A percentile compares a stretch with the other conserved stretches of the same genome.
These are phyloP conservation scores for Argentina anserina DNA, from an alignment of 306 rosid species.

Conservation along the genomic window DNA sequence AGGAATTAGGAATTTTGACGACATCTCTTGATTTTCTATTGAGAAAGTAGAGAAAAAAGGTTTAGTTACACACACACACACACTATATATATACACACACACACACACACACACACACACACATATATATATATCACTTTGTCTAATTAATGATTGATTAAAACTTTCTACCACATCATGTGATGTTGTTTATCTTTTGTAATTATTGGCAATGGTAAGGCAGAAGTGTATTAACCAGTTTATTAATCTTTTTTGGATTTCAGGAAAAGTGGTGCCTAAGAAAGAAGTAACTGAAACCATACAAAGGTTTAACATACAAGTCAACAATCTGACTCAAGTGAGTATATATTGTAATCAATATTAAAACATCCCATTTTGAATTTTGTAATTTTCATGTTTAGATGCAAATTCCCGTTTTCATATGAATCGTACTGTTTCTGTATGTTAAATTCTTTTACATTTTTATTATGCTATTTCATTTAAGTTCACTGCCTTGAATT, in stretches of 20 bases:
- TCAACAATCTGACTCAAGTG: slow-evolving; percentile 91
- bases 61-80: neutral
- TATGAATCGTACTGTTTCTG: neutral
- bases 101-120: too few relatives aligned
- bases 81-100: too few relatives aligned
- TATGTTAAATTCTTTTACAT: neutral
- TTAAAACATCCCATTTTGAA: slow-evolving; percentile 8
- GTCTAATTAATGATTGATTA: neutral
- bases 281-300: slow-evolving; percentile 65
- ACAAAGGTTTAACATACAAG: slow-evolving; percentile 89
- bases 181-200: neutral
- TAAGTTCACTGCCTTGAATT: neutral
- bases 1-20: neutral
- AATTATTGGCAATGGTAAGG: neutral
- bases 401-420: neutral
- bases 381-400: neutral
- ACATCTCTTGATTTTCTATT: neutral
- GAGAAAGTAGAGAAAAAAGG: neutral
- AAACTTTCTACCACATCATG: neutral
- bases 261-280: slow-evolving; percentile 75
- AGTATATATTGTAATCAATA: slow-evolving; percentile 28
- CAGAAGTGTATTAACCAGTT: neutral
- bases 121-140: neutral
- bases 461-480: neutral
- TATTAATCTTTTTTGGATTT: slow-evolving; percentile 31